Evolutionary conservation across 202 grass and related monocot species (phyloP).

Genomic region (Saccharum hybrid): DNA sequence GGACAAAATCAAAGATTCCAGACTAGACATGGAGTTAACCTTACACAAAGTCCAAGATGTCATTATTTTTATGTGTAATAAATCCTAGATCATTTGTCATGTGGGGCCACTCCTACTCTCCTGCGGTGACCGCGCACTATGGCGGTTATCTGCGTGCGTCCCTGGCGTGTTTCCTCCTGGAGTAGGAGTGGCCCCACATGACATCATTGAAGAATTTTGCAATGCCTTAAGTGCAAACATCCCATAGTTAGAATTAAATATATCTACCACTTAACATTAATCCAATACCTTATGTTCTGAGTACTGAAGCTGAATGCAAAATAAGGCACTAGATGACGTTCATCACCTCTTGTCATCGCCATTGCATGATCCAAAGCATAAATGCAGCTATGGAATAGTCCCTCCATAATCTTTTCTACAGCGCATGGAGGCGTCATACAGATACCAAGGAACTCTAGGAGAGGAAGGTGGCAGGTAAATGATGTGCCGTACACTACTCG

Average conservation of each 20-base stretch:
- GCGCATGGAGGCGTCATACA: neutral
- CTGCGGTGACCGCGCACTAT: no score
- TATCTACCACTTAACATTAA: neutral
- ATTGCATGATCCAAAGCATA: neutral
- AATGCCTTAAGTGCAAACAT: neutral
- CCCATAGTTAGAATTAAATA: neutral
- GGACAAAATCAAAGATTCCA: slow-evolving; percentile 4
- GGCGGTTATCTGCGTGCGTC: no score
- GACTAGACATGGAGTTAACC: neutral
- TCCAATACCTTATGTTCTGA: neutral
- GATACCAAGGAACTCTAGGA: neutral
- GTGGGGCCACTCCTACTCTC: no score
- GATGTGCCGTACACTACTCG: neutral
- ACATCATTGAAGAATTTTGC: neutral
- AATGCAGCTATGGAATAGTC: neutral
- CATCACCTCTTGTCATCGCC: neutral
- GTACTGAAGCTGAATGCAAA: neutral
- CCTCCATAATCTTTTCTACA: neutral
- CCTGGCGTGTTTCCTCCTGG: no score
- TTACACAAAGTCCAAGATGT: neutral
- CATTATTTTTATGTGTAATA: neutral
- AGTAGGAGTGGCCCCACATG: no score
- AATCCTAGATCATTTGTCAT: neutral
- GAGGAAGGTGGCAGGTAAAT: neutral
- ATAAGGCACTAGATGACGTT: neutral